Conservation (phyloP, 2,329 filamentous ascomycete genomes). For the Nothomitra cinnamomea region DNA sequence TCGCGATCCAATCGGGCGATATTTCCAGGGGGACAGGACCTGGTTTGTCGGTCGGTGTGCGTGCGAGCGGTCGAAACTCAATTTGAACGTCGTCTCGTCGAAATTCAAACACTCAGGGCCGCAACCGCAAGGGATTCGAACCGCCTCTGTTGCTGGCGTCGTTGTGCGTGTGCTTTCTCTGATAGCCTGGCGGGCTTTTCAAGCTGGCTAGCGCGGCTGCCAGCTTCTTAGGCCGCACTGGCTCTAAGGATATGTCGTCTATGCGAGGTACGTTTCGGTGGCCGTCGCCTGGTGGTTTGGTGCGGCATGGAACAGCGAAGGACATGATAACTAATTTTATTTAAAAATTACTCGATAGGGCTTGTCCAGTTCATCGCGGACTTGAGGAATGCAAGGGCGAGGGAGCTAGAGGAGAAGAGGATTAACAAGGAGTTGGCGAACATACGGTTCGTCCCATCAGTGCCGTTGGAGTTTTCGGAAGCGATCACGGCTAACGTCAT, state of each 20-base stretch:
- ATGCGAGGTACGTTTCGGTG: slow-evolving; percentile 15
- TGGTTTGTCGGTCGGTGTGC: not conserved
- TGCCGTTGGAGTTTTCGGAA: not conserved
- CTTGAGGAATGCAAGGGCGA: slow-evolving; percentile 79
- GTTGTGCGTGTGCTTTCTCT: not conserved
- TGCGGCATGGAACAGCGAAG: not conserved
- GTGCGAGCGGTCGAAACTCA: not conserved
- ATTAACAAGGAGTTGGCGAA: slow-evolving; percentile 99
- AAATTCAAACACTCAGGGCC: not conserved
- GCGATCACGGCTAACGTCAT: not conserved
- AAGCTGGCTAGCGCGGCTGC: not conserved
- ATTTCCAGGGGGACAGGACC: not conserved
- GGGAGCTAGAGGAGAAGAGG: slow-evolving; percentile 94
- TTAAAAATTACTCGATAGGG: slow-evolving; percentile 31
- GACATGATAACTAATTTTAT: slow-evolving; percentile 1
- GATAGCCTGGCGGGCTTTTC: slow-evolving; percentile 1
- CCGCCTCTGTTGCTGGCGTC: not conserved
- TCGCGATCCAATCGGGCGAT: no score
- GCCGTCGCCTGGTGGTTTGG: not conserved
- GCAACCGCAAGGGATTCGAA: not conserved
- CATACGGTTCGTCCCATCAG: slow-evolving; percentile 45
- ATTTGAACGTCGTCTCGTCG: not conserved
- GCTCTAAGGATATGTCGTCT: slow-evolving; percentile 14
- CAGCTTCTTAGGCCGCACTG: not conserved
- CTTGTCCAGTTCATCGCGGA: slow-evolving; percentile 98